A percentile compares a stretch with the other conserved stretches of the same genome.
These are phyloP conservation scores for Candida coquimbonensis DNA, from an alignment of 805 yeast genomes.

Conservation along the genomic window DNA sequence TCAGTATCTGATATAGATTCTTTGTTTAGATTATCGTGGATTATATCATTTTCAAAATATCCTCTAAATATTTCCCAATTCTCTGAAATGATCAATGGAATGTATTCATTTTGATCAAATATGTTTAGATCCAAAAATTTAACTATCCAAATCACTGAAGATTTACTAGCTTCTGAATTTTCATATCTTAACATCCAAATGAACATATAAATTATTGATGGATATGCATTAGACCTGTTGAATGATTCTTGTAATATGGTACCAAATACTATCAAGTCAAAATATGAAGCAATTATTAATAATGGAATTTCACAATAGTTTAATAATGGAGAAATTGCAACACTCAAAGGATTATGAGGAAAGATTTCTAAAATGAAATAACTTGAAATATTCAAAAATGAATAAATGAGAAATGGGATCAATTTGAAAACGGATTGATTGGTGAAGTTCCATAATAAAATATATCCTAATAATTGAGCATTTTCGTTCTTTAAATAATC, in stretches of 20 bases:
- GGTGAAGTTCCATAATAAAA: conserved; percentile 33
- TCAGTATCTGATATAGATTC: neutral
- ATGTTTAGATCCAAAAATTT: conserved; percentile 4
- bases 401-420: conserved; percentile 34
- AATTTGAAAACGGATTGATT: conserved; percentile 27
- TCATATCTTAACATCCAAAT: conserved; percentile 35
- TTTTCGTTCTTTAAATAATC: conserved; percentile 35
- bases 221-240: conserved; percentile 22
- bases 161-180: conserved; percentile 23
- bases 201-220: conserved; percentile 27
- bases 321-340: conserved; percentile 31
- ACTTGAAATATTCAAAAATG: conserved; percentile 31
- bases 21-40: neutral
- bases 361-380: conserved; percentile 28
- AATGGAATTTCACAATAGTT: conserved; percentile 31
- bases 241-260: conserved; percentile 25
- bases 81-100: too few relatives aligned
- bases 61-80: too few relatives aligned
- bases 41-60: too few relatives aligned
- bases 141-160: conserved; percentile 14
- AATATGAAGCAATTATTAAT: conserved; percentile 30
- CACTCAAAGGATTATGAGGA: conserved; percentile 26
- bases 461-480: conserved; percentile 30
- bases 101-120: neutral
- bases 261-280: conserved; percentile 30